Percentiles rank a stretch among this genome's conserved stretches.
Conservation (phyloP, 768 basidiomycete species). For the Neoboletus subvelutipes region DNA sequence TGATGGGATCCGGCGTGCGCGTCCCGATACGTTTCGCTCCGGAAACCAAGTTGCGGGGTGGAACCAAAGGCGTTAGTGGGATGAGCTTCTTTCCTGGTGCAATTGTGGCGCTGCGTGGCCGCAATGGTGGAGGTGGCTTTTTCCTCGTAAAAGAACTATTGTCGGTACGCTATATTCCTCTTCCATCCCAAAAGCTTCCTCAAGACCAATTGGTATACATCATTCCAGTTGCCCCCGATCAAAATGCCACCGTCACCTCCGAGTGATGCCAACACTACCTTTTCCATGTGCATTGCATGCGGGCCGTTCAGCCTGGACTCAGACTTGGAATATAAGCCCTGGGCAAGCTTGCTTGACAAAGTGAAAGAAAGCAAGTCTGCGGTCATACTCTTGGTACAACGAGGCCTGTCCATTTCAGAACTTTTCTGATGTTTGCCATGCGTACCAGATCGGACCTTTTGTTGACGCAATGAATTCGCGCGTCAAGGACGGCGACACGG, state of each 20-base stretch:
- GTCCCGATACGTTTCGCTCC: slow-evolving; percentile 72
- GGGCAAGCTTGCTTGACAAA: slow-evolving; percentile 60
- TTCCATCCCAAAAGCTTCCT: not conserved
- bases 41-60: slow-evolving; percentile 63
- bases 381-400: slow-evolving; percentile 71
- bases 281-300: slow-evolving; percentile 70
- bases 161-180: slow-evolving; percentile 52
- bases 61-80: slow-evolving; percentile 57
- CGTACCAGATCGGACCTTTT: slow-evolving; percentile 83
- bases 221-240: slow-evolving; percentile 60
- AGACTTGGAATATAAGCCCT: slow-evolving; percentile 74
- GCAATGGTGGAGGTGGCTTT: slow-evolving; percentile 87
- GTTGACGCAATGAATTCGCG: slow-evolving; percentile 74
- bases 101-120: slow-evolving; percentile 81
- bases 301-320: slow-evolving; percentile 86
- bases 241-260: slow-evolving; percentile 43
- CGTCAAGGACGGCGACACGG: slow-evolving; percentile 73
- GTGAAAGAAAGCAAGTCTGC: slow-evolving; percentile 66
- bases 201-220: not conserved
- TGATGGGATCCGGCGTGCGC: slow-evolving; percentile 62
- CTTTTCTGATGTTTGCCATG: not conserved
- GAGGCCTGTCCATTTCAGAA: not conserved
- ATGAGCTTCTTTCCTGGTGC: slow-evolving; percentile 86
- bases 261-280: slow-evolving; percentile 40
- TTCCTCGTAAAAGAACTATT: slow-evolving; percentile 84